A percentile compares a stretch with the other conserved stretches of the same genome.
Evolutionary conservation across 2,329 filamentous ascomycete species (phyloP).

Genomic region (Botryotinia convoluta): DNA sequence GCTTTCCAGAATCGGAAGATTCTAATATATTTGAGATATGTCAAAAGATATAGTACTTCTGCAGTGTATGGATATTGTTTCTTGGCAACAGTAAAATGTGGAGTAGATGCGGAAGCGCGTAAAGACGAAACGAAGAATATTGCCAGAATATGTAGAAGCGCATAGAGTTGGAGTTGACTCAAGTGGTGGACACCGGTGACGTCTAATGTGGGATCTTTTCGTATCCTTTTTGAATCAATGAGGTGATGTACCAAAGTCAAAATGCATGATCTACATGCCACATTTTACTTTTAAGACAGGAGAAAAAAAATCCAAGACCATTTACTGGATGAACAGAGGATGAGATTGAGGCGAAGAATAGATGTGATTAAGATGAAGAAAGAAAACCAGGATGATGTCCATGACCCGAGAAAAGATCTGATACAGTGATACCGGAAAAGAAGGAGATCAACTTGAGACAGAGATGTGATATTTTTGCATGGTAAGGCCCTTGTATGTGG

Average conservation of each 20-base stretch:
- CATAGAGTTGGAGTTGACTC: background rate
- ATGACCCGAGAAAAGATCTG: background rate
- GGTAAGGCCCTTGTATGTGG: conserved; percentile 7
- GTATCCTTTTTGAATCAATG: background rate
- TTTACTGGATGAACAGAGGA: background rate
- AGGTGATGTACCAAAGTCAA: conserved; percentile 1
- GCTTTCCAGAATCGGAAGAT: background rate
- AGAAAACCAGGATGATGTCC: background rate
- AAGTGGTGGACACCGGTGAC: conserved; percentile 5
- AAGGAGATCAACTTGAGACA: conserved; percentile 15
- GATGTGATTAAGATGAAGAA: background rate
- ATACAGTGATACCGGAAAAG: conserved; percentile 5
- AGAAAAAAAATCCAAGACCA: background rate
- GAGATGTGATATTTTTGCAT: conserved; percentile 2
- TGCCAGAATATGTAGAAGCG: conserved; percentile 8
- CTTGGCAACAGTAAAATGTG: conserved; percentile 12
- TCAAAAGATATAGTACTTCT: conserved; percentile 28
- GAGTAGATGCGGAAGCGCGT: conserved; percentile 7
- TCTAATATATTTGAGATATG: conserved; percentile 18
- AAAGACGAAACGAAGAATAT: conserved; percentile 13
- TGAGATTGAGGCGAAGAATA: background rate
- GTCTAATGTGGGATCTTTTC: conserved; percentile 10
- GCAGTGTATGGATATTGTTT: background rate
- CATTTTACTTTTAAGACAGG: conserved; percentile 4
- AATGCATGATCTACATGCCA: conserved; percentile 16